Evolutionary conservation across 768 basidiomycete species (phyloP).

Genomic region (Mycena latifolia): DNA sequence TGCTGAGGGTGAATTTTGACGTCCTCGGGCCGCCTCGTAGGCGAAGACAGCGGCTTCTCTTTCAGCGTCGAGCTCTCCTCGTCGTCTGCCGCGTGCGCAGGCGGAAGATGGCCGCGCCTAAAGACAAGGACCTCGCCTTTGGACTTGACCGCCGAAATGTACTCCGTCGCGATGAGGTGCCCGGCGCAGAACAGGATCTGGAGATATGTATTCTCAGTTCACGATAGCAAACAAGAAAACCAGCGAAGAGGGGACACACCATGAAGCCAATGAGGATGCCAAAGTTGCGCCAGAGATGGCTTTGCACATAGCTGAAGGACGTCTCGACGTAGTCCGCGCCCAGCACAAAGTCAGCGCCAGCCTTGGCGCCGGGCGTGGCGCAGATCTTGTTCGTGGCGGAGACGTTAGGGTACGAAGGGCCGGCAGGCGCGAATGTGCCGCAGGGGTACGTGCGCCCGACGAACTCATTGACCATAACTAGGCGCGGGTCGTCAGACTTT

Average conservation of each 20-base stretch:
- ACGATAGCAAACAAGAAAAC: no score
- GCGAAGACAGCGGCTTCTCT: conserved; percentile 28
- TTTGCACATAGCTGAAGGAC: conserved; percentile 43
- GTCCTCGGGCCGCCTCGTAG: conserved; percentile 24
- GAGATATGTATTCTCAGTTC: background rate
- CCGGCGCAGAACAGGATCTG: conserved; percentile 46
- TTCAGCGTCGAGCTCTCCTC: conserved; percentile 49
- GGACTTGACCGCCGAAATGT: conserved; percentile 42
- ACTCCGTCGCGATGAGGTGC: conserved; percentile 52
- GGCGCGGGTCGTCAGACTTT: background rate
- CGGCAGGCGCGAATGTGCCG: conserved; percentile 46
- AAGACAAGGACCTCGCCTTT: conserved; percentile 47
- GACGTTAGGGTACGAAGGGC: conserved; percentile 49
- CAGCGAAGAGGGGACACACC: conserved; percentile 23
- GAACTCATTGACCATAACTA: conserved; percentile 64
- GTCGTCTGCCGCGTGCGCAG: conserved; percentile 26
- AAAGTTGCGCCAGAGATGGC: conserved; percentile 51
- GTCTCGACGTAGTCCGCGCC: conserved; percentile 56
- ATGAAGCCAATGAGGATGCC: conserved; percentile 62
- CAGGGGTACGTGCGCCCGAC: conserved; percentile 49
- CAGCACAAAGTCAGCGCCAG: conserved; percentile 53
- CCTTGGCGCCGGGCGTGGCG: conserved; percentile 52
- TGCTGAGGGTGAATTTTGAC: conserved; percentile 33
- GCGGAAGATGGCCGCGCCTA: conserved; percentile 42
- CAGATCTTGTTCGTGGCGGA: conserved; percentile 56